Evolutionary conservation across 2,329 filamentous ascomycete genomes (phyloP).

Genomic region (Oidium heveae): DNA sequence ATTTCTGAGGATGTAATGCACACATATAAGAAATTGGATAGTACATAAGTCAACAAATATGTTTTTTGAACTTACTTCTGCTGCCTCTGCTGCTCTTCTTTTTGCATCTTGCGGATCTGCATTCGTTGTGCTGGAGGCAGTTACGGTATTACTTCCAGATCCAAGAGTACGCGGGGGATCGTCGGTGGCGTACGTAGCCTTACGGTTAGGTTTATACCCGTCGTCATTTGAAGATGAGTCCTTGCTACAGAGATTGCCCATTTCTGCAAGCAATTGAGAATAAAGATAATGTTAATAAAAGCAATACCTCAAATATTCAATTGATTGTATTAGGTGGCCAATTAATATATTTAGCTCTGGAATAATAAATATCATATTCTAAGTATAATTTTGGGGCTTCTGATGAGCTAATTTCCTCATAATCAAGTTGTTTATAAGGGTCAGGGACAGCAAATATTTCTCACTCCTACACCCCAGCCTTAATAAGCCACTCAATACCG

Average conservation of each 20-base stretch:
- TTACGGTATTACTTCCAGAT: slow-evolving; percentile 14
- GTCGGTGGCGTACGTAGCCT: slow-evolving; percentile 20
- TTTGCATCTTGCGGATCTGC: slow-evolving; percentile 30
- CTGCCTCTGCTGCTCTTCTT: slow-evolving; percentile 52
- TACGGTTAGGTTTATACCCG: slow-evolving; percentile 18
- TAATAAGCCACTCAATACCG: too few relatives aligned
- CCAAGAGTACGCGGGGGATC: slow-evolving; percentile 40
- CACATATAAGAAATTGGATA: neutral
- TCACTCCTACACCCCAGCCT: too few relatives aligned
- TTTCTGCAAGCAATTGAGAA: slow-evolving; percentile 16
- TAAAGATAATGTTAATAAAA: neutral
- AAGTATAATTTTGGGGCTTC: too few relatives aligned
- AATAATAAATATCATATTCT: too few relatives aligned
- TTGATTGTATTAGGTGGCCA: too few relatives aligned
- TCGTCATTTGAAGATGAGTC: slow-evolving; percentile 39
- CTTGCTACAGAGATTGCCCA: slow-evolving; percentile 78
- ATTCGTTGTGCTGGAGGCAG: slow-evolving; percentile 17
- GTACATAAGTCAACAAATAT: slow-evolving; percentile 3
- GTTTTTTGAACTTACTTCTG: slow-evolving; percentile 36
- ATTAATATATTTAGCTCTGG: too few relatives aligned
- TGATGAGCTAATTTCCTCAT: too few relatives aligned
- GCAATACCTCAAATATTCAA: too few relatives aligned
- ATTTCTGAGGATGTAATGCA: neutral
- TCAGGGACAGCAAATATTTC: too few relatives aligned
- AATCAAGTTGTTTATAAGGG: too few relatives aligned